Evolutionary conservation across 352 stramenopile genomes (phyloP).

Genomic region (Phytophthora aleatoria): DNA sequence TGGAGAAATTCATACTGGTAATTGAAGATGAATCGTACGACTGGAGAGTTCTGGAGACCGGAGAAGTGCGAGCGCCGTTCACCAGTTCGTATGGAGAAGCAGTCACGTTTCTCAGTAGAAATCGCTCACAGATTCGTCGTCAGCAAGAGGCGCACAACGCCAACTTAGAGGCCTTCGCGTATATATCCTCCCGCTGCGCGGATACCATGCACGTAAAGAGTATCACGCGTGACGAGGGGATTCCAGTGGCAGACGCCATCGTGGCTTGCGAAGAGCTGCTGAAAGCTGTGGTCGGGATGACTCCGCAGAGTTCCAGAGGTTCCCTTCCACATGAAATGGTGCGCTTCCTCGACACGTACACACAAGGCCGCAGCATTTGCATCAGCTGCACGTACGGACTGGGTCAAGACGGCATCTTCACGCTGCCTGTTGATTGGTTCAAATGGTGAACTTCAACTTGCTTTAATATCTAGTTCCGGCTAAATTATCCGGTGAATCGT

Average conservation of each 20-base stretch:
- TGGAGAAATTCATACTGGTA: constrained; percentile 46
- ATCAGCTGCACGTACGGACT: constrained; percentile 46
- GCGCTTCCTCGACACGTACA: constrained; percentile 36
- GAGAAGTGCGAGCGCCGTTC: constrained; percentile 42
- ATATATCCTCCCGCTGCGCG: constrained; percentile 39
- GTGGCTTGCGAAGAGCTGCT: constrained; percentile 40
- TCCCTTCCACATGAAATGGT: constrained; percentile 33
- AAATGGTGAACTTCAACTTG: constrained; percentile 39
- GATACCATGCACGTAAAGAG: constrained; percentile 37
- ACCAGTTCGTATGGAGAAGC: constrained; percentile 36
- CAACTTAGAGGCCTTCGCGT: constrained; percentile 44
- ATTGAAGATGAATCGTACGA: constrained; percentile 48
- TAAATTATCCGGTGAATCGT: constrained; percentile 7
- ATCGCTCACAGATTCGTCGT: constrained; percentile 32
- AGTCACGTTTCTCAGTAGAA: constrained; percentile 23
- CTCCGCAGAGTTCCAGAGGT: constrained; percentile 14
- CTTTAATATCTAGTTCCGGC: constrained; percentile 6
- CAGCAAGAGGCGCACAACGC: constrained; percentile 31
- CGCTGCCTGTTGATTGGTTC: constrained; percentile 49
- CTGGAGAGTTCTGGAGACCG: constrained; percentile 52
- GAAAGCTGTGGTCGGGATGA: constrained; percentile 38
- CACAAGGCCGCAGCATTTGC: constrained; percentile 33
- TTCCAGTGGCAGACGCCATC: constrained; percentile 40
- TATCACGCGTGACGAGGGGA: constrained; percentile 41
- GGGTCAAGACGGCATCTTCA: constrained; percentile 50